Base-by-base conservation (phyloP, 495 filamentous ascomycete species). In the Trichoderma virens region DNA sequence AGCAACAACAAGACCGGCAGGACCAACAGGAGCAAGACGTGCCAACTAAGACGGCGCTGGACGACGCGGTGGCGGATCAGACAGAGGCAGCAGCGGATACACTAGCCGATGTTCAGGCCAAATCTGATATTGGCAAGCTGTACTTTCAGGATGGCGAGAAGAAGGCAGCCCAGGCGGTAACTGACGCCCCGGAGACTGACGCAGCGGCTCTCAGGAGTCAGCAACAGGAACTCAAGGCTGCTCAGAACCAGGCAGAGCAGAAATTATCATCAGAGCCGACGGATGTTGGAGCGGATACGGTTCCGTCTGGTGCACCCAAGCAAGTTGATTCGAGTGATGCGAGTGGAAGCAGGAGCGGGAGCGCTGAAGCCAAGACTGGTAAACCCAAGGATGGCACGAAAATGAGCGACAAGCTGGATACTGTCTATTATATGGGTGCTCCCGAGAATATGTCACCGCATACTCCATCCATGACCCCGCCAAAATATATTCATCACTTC, bases 401-500 rank as follows among this genome's bases (percentile, higher is more conserved):
- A 60, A 63, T 69, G 56, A 70, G 67, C 39, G 85, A 82, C 27
- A 83, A 85, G 0, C 76, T 88, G 38, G 85, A 89, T 41, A 84
- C 81, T 7, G 82, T 90, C 4, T 77, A 88, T 4, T 80, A 87
- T 60, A 86, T 60, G 67, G 78, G 66, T 71, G 80, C 72, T 32
- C 76, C 70, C 41, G 71, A 78, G 54, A 70, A 66, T 47, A 69
- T 78, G 18, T 84, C 83, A 32, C 68, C 70, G 32, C 45, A 59
- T 23, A 73, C 71, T 66, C 84, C 83, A 20, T 87, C 87, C 56
- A 86, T 97, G 34, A 78, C 85, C 7, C 84, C 90, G 0, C 83
- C 90, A 18, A 90, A 85, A 3, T 93, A 96, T 73, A 85, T 96
- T 14, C 94, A 98, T 77, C 91, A 97, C 77, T 98, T 98, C 74